Base-by-base conservation (phyloP, 768 basidiomycete species). In the Lentinula aciculospora region DNA sequence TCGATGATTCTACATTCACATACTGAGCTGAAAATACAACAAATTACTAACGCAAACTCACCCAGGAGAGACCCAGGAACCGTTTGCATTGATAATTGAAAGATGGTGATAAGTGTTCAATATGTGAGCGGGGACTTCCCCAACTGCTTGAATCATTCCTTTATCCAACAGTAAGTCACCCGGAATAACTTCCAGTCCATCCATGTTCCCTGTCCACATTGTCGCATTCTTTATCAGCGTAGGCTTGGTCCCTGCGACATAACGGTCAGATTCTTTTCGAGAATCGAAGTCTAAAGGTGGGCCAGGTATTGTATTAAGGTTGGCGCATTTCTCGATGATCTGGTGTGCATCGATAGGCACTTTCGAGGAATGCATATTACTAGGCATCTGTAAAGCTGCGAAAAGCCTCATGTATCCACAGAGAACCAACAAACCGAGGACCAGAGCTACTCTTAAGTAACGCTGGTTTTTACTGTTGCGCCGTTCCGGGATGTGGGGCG, bases 1-100 rank as follows among this genome's bases (percentile, higher is more conserved):
- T 77, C 75, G 21, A 78, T 71, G 27, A 76, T 65, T 44, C 68
- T 62, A 46, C 13, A 61, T 19, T 8, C n/a, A 36, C 3, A 7
- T 39, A 23, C 10, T 28, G 8, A 13, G 23, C 12, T 36, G 15
- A 10, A 27, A 1, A 23, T 53, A 12, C 4, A 23, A 25, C 9
- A 27, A 27, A 17, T 13, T 27, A 23, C 10, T 34, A 6, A 13
- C 21, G 7, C 75, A 75, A 7, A 77, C 68, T 42, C 75, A 76
- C 60, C 85, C 89, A 32, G 90, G 89, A 3, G 89, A 86, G 17
- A 91, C 78, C 89, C 89, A 92, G 8, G 82, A 78, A 1, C 87
- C 88, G 48, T 75, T 66, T 2, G 78, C 78, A 46, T 90, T 78
- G 5, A 86, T 65, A 17, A 75, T 72, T 34, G 54, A 58, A 47